These are phyloP conservation scores for Hanseniaspora vineae DNA, from an alignment of 805 yeast species.

Conservation along the genomic window DNA sequence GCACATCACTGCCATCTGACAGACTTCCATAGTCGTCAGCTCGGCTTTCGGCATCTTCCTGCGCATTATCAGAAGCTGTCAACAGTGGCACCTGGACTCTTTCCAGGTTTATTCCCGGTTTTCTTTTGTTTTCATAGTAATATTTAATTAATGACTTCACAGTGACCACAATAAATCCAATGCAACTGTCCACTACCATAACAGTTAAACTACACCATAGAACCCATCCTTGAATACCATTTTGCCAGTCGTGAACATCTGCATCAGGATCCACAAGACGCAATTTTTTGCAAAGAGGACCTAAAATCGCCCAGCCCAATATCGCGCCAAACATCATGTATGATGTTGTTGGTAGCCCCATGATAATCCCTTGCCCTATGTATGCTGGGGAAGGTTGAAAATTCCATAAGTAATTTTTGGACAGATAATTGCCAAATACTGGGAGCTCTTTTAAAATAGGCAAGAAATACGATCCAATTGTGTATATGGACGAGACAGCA, in stretches of 20 bases:
- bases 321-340: constrained; percentile 86
- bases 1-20: background rate
- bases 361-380: constrained; percentile 92
- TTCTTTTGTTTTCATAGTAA: constrained; percentile 1
- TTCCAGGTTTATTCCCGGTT: background rate
- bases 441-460: constrained; percentile 64
- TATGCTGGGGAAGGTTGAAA: constrained; percentile 96
- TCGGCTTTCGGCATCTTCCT: too few relatives aligned
- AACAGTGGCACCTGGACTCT: background rate
- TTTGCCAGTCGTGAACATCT: constrained; percentile 68
- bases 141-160: constrained; percentile 27
- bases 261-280: constrained; percentile 88
- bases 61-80: background rate
- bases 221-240: constrained; percentile 96
- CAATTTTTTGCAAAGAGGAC: constrained; percentile 54
- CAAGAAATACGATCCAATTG: constrained; percentile 56
- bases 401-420: constrained; percentile 63
- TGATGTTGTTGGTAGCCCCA: constrained; percentile 87
- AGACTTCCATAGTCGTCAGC: background rate
- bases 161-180: constrained; percentile 58
- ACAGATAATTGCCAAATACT: constrained; percentile 54
- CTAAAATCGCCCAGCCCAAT: constrained; percentile 86
- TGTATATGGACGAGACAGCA: constrained; percentile 54
- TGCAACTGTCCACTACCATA: constrained; percentile 85
- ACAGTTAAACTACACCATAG: constrained; percentile 86